Conservation (phyloP, 1,139 yeast genomes). For the Geotrichum histeridarum region DNA sequence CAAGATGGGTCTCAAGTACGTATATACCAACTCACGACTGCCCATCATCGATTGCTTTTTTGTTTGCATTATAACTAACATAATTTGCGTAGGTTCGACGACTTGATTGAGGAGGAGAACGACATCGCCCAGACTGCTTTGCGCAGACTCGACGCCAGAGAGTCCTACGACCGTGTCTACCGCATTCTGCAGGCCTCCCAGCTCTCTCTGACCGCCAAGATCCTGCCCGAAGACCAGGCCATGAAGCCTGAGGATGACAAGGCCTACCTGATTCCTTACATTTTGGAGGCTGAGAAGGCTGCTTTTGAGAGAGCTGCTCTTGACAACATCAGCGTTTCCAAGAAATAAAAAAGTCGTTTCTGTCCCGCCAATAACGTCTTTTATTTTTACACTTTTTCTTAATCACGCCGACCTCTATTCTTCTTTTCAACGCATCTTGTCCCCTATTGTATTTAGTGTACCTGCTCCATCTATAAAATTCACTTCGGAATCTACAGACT, state of each 20-base stretch:
- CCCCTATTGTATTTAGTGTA: slow-evolving; percentile 1
- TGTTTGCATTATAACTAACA: neutral
- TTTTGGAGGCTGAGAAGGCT: slow-evolving; percentile 92
- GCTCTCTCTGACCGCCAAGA: slow-evolving; percentile 73
- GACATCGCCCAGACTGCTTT: slow-evolving; percentile 84
- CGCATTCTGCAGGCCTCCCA: slow-evolving; percentile 92
- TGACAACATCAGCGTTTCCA: slow-evolving; percentile 60
- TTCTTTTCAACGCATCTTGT: neutral
- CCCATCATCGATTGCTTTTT: neutral
- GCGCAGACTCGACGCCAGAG: slow-evolving; percentile 77
- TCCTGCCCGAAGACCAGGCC: slow-evolving; percentile 76
- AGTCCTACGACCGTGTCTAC: slow-evolving; percentile 83
- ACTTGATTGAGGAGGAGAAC: slow-evolving; percentile 79
- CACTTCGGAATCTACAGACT: neutral
- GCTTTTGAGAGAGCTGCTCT: slow-evolving; percentile 80
- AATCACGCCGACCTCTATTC: neutral
- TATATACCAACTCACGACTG: slow-evolving; percentile 24
- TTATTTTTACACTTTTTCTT: neutral
- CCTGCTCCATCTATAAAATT: neutral
- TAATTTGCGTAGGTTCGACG: slow-evolving; percentile 54
- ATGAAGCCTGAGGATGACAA: slow-evolving; percentile 77
- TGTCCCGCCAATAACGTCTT: neutral
- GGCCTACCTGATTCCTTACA: slow-evolving; percentile 80
- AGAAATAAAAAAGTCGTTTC: slow-evolving; percentile 23
- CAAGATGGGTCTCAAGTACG: slow-evolving; percentile 75